Evolutionary conservation across 768 basidiomycete species (phyloP).

Genomic region (Mycena chlorophos): DNA sequence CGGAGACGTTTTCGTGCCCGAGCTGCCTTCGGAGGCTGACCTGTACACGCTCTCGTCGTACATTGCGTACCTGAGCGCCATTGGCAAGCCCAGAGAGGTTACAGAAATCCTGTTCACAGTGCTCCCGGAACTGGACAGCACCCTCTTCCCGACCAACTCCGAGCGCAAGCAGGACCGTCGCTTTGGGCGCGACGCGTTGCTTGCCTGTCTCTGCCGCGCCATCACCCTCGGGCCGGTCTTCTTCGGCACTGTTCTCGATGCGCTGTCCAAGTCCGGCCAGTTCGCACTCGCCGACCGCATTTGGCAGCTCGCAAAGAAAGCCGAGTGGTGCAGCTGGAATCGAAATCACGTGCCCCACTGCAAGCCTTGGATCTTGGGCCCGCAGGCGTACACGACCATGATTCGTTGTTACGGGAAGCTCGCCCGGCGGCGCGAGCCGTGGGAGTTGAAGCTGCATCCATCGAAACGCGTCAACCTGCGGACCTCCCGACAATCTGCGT

Average conservation of each 20-base stretch:
- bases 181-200: constrained; percentile 22
- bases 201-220: constrained; percentile 41
- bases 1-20: constrained; percentile 11
- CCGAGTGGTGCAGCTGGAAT: constrained; percentile 56
- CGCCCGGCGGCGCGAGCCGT: constrained; percentile 29
- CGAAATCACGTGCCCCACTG: constrained; percentile 24
- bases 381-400: constrained; percentile 73
- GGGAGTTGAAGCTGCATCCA: constrained; percentile 1
- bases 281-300: constrained; percentile 61
- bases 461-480: constrained; percentile 15
- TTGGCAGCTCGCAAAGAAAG: constrained; percentile 61
- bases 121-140: constrained; percentile 51
- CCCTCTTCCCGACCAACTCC: constrained; percentile 32
- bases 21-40: constrained; percentile 34
- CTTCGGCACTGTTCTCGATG: constrained; percentile 60
- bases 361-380: constrained; percentile 63
- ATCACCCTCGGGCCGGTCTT: constrained; percentile 58
- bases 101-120: constrained; percentile 50
- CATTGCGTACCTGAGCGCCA: constrained; percentile 52
- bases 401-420: constrained; percentile 57
- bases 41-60: constrained; percentile 51
- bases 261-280: constrained; percentile 55
- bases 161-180: constrained; percentile 27
- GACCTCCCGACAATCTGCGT: constrained; percentile 22
- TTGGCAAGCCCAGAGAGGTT: constrained; percentile 47